Evolutionary conservation across 139 green algal species (phyloP).

Genomic region (Nannochloris sp.): DNA sequence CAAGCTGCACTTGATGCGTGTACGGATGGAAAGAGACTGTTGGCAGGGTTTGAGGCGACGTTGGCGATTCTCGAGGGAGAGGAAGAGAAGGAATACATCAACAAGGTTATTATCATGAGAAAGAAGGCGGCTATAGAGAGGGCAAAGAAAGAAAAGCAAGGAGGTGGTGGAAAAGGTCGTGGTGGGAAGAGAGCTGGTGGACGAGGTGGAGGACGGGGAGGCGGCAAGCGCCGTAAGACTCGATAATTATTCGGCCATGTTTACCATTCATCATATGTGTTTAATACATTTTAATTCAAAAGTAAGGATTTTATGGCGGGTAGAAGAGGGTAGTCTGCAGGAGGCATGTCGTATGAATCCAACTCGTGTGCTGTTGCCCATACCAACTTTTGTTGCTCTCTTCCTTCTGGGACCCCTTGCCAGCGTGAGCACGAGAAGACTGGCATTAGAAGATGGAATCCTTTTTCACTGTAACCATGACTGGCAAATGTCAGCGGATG

Average conservation of each 20-base stretch:
- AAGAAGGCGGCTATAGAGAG: neutral
- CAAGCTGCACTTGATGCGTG: conserved; percentile 10
- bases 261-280: too few relatives aligned
- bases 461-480: conserved; percentile 15
- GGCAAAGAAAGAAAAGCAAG: neutral
- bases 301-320: conserved; percentile 14
- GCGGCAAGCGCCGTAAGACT: conserved; percentile 15
- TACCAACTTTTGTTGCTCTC: conserved; percentile 17
- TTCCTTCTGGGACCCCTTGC: neutral
- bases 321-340: conserved; percentile 23
- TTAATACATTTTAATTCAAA: neutral
- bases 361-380: conserved; percentile 11
- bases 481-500: conserved; percentile 25
- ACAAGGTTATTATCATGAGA: conserved; percentile 23
- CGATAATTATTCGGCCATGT: neutral
- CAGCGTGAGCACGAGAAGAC: conserved; percentile 5
- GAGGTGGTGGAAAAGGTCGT: neutral
- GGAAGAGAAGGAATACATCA: conserved; percentile 50
- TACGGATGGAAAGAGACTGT: conserved; percentile 31
- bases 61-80: conserved; percentile 48
- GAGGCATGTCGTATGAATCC: conserved; percentile 11
- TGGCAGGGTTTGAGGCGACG: conserved; percentile 31
- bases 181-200: conserved; percentile 7
- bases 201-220: conserved; percentile 20
- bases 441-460: conserved; percentile 33